These are phyloP conservation scores for Aureobasidium melanogenum DNA, from an alignment of 2,329 filamentous ascomycete genomes.

Conservation along the genomic window DNA sequence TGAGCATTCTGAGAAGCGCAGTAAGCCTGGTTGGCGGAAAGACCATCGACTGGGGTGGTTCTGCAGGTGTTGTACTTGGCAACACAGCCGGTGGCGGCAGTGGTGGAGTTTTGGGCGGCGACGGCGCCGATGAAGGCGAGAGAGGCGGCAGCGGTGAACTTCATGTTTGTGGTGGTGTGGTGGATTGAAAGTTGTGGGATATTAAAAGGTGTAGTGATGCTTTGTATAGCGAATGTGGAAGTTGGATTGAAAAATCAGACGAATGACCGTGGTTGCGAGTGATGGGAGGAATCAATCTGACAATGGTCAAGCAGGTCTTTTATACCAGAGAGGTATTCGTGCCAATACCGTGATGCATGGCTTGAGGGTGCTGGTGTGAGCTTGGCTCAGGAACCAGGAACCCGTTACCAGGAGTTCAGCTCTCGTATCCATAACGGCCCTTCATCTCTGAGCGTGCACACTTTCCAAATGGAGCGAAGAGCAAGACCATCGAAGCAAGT, in stretches of 20 bases:
- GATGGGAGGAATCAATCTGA: background rate
- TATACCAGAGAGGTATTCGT: background rate
- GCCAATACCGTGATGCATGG: background rate
- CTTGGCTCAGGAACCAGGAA: conserved; percentile 5
- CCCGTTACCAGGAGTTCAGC: background rate
- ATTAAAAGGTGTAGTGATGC: background rate
- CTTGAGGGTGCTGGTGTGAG: background rate
- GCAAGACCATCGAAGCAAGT: background rate
- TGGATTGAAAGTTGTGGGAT: too few relatives aligned
- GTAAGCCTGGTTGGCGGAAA: conserved; percentile 5
- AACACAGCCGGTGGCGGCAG: conserved; percentile 9
- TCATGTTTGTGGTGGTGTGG: conserved; percentile 9
- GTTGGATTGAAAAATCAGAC: background rate
- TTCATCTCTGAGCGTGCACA: background rate
- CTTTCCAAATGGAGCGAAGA: background rate
- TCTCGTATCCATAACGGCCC: conserved; percentile 6
- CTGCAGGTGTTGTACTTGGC: background rate
- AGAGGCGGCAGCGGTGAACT: background rate
- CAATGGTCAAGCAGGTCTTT: background rate
- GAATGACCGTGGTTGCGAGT: background rate
- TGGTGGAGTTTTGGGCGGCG: background rate
- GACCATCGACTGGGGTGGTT: background rate
- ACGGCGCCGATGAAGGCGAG: conserved; percentile 2
- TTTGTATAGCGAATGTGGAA: background rate
- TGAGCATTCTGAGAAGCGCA: background rate